These are phyloP conservation scores for Solanum peruvianum DNA, from an alignment of 257 asterid species.

Conservation along the genomic window DNA sequence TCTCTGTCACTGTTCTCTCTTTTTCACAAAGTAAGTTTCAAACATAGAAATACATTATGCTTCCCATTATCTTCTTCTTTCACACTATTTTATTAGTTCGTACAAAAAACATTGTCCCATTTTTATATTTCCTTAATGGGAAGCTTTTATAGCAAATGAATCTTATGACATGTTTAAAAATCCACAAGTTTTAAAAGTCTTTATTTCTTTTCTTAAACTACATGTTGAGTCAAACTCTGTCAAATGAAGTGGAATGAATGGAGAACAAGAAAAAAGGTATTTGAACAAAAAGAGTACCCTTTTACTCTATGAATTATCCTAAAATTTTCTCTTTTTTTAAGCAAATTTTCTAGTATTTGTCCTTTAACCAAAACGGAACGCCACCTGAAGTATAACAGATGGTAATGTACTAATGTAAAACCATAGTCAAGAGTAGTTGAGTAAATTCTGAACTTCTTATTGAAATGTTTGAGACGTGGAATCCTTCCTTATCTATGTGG, in stretches of 20 bases:
- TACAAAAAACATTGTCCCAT: background rate
- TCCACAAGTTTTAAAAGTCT: background rate
- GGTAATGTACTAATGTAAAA: background rate
- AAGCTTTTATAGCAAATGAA: background rate
- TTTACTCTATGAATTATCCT: background rate
- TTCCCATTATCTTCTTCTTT: background rate
- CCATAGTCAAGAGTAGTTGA: background rate
- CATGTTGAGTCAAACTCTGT: background rate
- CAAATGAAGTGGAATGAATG: background rate
- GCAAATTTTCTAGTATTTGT: background rate
- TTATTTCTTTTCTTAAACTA: background rate
- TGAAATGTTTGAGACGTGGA: background rate
- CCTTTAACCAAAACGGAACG: background rate
- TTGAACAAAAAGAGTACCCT: background rate
- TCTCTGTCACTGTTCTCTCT: slow-evolving; percentile 44
- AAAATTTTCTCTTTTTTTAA: background rate
- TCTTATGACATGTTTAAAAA: background rate
- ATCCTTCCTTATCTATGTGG: background rate
- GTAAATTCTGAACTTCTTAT: background rate
- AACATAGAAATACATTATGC: background rate
- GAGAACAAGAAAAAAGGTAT: background rate
- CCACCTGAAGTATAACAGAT: background rate
- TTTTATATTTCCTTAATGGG: background rate
- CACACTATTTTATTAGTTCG: background rate
- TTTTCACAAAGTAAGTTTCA: slow-evolving; percentile 42